A percentile compares a stretch with the other conserved stretches of the same genome.
Conservation (phyloP, 1,284 basidiomycete species). For the Volvariella surrecta region DNA sequence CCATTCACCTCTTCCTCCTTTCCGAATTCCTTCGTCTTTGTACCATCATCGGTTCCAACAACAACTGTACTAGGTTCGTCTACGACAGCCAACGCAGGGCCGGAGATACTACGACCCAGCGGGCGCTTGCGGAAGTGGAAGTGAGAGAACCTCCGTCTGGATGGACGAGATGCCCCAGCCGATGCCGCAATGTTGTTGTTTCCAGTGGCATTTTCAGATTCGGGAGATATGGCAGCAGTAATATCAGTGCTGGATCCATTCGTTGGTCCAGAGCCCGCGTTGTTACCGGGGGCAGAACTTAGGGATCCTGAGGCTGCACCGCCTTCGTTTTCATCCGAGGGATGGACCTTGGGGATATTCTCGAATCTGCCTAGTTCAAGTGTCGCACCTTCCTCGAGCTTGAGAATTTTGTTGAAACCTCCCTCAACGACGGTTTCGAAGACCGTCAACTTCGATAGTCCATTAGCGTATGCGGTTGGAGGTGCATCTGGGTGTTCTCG, state of each 20-base stretch:
- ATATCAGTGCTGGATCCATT: conserved; percentile 8
- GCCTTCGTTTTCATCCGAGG: conserved; percentile 7
- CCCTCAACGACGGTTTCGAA: conserved; percentile 72
- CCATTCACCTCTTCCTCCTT: conserved; percentile 45
- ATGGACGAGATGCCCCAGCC: background rate
- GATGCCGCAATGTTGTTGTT: conserved; percentile 9
- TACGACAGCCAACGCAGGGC: conserved; percentile 69
- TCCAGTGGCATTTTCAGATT: background rate
- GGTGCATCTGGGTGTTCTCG: conserved; percentile 48
- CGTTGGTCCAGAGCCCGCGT: conserved; percentile 11
- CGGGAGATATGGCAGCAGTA: background rate
- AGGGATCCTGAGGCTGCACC: background rate
- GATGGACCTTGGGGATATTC: conserved; percentile 12
- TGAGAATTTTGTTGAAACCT: conserved; percentile 70
- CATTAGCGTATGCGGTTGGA: conserved; percentile 27
- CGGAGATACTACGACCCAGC: conserved; percentile 42
- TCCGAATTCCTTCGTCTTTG: conserved; percentile 12
- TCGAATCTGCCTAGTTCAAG: conserved; percentile 68
- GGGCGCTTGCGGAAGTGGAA: conserved; percentile 54
- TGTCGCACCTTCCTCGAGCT: conserved; percentile 64
- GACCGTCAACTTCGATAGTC: conserved; percentile 47
- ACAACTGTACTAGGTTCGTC: conserved; percentile 33
- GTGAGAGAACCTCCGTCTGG: conserved; percentile 49
- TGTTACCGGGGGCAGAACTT: conserved; percentile 10
- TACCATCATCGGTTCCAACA: conserved; percentile 19